Base-by-base conservation (phyloP, 1,284 basidiomycete genomes). In the Leccinum ponderosum region DNA sequence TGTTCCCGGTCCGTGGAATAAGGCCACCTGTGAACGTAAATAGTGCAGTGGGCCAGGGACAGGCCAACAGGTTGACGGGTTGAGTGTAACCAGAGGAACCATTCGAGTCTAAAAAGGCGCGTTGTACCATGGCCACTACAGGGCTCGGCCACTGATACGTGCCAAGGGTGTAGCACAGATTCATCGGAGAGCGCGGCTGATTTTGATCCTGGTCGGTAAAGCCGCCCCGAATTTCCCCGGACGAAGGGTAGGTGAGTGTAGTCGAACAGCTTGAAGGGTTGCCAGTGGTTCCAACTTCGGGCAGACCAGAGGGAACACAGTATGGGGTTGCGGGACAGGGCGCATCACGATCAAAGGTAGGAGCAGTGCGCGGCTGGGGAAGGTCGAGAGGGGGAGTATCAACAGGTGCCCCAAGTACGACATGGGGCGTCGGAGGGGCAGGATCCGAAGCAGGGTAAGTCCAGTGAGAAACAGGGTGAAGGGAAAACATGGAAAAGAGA, bases 281-380 rank as follows among this genome's bases (percentile, higher is more conserved):
- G 29, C 29, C 29, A 29, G 29, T 29, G 3, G 15, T 3, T 33
- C 39, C 50, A 17, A 56, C 44, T n/a, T 44, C 11, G 4, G 17
- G 14, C 15, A 4, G 20, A 12, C 8, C 4, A 8, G 9, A 33
- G 6, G 53, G 58, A n/a, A 57, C 54, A 15, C 14, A 55, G 12
- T 0, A 11, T 15, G 68, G 69, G 3, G 58, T 62, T 6, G 60
- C 53, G 7, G 69, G 69, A 54, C 66, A 70, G 1, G 69, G 58
- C 11, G 62, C 55, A 15, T 59, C 11, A 2, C 53, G 58, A 1
- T 66, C 58, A 1, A 55, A 1, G 6, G 20, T 22, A 12, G 0
- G 53, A 5, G 59, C 51, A 53, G 44, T 52, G 57, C 3, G 3
- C 9, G 1, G 0, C 12, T 11, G 33, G 7, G 17, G 25, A 31